Base-by-base conservation (phyloP, 164 flowering plant species). In the Brasenia schreberi region DNA sequence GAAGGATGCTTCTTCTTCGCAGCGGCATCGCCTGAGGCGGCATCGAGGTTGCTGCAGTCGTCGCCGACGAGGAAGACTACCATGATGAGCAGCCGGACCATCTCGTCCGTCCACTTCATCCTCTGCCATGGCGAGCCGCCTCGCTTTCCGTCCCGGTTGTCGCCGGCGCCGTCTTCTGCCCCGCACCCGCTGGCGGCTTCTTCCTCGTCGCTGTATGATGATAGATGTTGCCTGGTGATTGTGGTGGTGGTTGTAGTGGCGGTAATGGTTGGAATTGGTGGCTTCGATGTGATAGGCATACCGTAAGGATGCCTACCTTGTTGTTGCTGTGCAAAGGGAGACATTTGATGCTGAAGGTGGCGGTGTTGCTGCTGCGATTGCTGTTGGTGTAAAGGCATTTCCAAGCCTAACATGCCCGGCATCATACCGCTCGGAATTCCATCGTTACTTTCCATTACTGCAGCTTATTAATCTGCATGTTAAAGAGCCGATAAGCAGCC, bases 41-140 rank as follows among this genome's bases (percentile, higher is more conserved):
- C 19, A 79, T 45, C 53, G 11, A 80, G 66, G 52, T 77, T 12
- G 77, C 87, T 9, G 79, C 81, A 72, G 10, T 83, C 84, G 65
- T 81, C 86, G 3, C 80, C 86, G 23, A 83, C 74, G 60, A 80
- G 81, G 69, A 63, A 83, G 5, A 83, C 86, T 43, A 75, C 78
- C 84, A 79, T 81, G 43, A 83, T 81, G n/a, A 89, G 71, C 6
- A 83, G 73, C 76, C 77, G 80, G 19, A 89, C 89, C 96, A 89
- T 89, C 45, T 62, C 76, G 69, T 85, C 96, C 12, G 89, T 87
- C 96, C 96, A 89, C 67, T 89, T 89, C 84, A 89, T 86, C 59
- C 93, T 78, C 72, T 89, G 96, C 93, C 96, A 89, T 0, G 82
- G 88, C 0, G 92, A 87, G 9, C 67, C 70, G 42, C 76, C 76